Conservation (phyloP, 2,329 filamentous ascomycete genomes). For the Pseudomassariella vexata region DNA sequence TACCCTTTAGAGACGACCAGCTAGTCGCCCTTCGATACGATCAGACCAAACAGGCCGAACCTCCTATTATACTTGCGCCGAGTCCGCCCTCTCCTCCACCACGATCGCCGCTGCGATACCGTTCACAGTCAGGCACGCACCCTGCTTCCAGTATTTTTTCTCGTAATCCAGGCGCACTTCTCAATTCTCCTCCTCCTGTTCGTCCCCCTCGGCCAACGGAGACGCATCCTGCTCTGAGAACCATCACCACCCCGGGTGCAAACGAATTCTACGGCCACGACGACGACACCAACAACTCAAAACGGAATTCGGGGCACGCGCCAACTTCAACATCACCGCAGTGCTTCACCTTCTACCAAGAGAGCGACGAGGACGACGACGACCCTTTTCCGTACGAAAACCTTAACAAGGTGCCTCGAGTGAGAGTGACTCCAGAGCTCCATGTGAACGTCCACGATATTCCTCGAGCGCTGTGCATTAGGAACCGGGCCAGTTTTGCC, state of each 20-base stretch:
- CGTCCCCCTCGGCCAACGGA: constrained; percentile 38
- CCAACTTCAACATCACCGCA: constrained; percentile 33
- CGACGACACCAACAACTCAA: constrained; percentile 36
- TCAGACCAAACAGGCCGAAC: constrained; percentile 50
- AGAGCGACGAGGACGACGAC: constrained; percentile 36
- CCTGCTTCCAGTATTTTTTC: constrained; percentile 9
- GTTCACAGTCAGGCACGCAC: constrained; percentile 17
- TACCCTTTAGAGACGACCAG: constrained; percentile 41
- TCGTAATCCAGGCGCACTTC: constrained; percentile 9
- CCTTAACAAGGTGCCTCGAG: constrained; percentile 14
- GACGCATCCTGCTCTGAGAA: constrained; percentile 48
- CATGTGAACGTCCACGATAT: too few species aligned
- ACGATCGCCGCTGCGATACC: constrained; percentile 30
- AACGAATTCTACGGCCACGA: too few species aligned
- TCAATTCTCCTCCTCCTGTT: constrained; percentile 25
- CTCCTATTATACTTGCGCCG: too few species aligned
- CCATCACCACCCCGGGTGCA: constrained; percentile 22
- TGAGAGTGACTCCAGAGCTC: constrained; percentile 10
- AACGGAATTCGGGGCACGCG: constrained; percentile 50
- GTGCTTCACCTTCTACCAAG: constrained; percentile 30
- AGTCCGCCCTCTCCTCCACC: constrained; percentile 41
- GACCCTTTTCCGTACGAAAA: constrained; percentile 26
- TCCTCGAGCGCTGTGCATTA: constrained; percentile 19
- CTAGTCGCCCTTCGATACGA: constrained; percentile 56
- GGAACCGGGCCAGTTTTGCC: constrained; percentile 18